phyloP scores from a whole-genome alignment of 179 eudicot species.

The Pouteria campechiana region DNA sequence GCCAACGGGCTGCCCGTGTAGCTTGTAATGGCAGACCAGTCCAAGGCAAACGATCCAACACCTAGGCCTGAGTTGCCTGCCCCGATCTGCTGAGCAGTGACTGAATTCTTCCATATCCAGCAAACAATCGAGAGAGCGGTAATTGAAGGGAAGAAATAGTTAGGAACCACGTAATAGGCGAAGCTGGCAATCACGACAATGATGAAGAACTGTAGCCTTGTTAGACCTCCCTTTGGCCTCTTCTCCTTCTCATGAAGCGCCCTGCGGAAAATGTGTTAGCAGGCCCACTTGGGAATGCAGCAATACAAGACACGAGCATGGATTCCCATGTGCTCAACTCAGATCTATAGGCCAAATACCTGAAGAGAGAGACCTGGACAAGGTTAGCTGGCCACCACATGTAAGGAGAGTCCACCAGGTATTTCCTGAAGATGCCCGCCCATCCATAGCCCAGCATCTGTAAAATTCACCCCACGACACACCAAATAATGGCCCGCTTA shows the following conservation, averaged over 20 bases:
- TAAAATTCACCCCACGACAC: too few species aligned
- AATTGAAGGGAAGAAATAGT: slow-evolving; percentile 33
- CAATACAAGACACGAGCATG: background rate
- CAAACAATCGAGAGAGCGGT: slow-evolving; percentile 50
- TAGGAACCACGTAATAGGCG: slow-evolving; percentile 42
- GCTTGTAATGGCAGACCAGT: slow-evolving; percentile 50
- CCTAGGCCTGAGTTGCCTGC: slow-evolving; percentile 53
- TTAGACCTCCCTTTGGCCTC: slow-evolving; percentile 29
- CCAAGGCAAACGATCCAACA: slow-evolving; percentile 40
- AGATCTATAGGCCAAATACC: slow-evolving; percentile 6
- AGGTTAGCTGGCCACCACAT: slow-evolving; percentile 39
- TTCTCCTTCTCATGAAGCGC: slow-evolving; percentile 49
- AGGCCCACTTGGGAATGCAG: background rate
- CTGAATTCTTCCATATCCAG: slow-evolving; percentile 33
- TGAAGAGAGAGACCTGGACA: slow-evolving; percentile 24
- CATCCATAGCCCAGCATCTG: slow-evolving; percentile 44
- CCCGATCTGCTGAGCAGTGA: slow-evolving; percentile 46
- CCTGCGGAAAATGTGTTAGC: slow-evolving; percentile 13
- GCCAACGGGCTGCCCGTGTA: slow-evolving; percentile 55
- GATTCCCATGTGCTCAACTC: too few species aligned
- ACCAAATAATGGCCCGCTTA: background rate
- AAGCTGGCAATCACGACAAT: slow-evolving; percentile 29
- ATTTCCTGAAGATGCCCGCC: slow-evolving; percentile 33
- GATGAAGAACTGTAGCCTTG: slow-evolving; percentile 39
- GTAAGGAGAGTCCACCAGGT: slow-evolving; percentile 24